These are phyloP conservation scores for Roridomyces roridus DNA, from an alignment of 768 basidiomycete genomes.

Conservation along the genomic window DNA sequence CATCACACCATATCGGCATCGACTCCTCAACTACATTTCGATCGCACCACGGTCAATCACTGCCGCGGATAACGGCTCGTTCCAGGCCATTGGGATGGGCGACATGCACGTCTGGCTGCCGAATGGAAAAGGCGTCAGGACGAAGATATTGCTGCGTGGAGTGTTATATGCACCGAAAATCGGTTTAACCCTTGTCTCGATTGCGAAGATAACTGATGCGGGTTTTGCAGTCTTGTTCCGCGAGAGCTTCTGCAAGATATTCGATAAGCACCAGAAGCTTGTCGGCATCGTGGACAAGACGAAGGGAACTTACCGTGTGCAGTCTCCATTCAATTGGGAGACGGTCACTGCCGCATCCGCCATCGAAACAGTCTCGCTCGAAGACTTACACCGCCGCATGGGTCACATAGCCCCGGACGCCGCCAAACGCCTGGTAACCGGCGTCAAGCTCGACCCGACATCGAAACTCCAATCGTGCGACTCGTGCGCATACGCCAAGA, in stretches of 20 bases:
- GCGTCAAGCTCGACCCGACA: conserved; percentile 30
- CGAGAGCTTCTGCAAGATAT: conserved; percentile 31
- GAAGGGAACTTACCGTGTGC: conserved; percentile 19
- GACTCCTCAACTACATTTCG: conserved; percentile 34
- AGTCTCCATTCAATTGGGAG: background rate
- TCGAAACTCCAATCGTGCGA: conserved; percentile 32
- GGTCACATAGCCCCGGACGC: conserved; percentile 33
- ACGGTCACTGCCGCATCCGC: conserved; percentile 1
- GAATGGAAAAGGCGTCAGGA: conserved; percentile 24
- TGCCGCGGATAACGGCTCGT: conserved; percentile 34
- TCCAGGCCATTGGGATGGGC: conserved; percentile 38
- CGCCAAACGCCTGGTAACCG: conserved; percentile 30
- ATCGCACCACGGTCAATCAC: conserved; percentile 36
- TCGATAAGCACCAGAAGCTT: conserved; percentile 10
- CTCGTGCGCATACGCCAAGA: conserved; percentile 37
- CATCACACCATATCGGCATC: conserved; percentile 38
- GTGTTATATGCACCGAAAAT: conserved; percentile 38
- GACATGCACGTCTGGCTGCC: conserved; percentile 35
- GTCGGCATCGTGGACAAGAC: conserved; percentile 12
- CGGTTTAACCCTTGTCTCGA: conserved; percentile 38
- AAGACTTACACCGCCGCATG: conserved; percentile 33
- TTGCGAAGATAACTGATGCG: conserved; percentile 33
- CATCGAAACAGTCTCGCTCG: conserved; percentile 16
- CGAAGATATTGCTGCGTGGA: conserved; percentile 31
- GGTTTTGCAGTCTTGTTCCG: conserved; percentile 31